These are phyloP conservation scores for Novymonas esmeraldas DNA, from an alignment of 208 protist genomes.

Conservation along the genomic window DNA sequence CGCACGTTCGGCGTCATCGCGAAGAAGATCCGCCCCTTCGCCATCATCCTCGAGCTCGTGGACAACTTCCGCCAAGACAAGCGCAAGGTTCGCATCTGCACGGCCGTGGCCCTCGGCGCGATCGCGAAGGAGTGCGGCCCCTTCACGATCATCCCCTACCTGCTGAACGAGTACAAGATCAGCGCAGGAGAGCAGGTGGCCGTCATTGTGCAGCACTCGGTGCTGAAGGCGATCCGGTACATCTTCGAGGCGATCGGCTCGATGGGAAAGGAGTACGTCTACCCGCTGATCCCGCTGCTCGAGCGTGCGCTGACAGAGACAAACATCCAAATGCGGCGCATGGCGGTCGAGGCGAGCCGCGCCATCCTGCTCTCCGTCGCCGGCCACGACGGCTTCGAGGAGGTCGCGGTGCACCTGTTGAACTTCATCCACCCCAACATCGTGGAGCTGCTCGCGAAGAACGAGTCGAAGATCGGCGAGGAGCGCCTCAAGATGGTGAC, in stretches of 20 bases:
- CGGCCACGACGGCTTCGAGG: slow-evolving; percentile 80
- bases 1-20: slow-evolving; percentile 99
- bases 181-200: slow-evolving; percentile 97
- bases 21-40: slow-evolving; percentile 98
- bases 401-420: slow-evolving; percentile 98
- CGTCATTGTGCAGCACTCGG: slow-evolving; percentile 96
- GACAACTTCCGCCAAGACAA: slow-evolving; percentile 99
- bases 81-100: slow-evolving; percentile 99
- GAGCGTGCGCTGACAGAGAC: slow-evolving; percentile 99
- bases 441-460: slow-evolving; percentile 98
- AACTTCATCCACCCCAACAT: slow-evolving; percentile 99
- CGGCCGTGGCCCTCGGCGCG: slow-evolving; percentile 99
- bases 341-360: slow-evolving; percentile 97
- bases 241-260: slow-evolving; percentile 99
- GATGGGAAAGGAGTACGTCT: slow-evolving; percentile 98
- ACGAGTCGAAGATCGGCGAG: slow-evolving; percentile 71
- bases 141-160: slow-evolving; percentile 98
- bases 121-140: slow-evolving; percentile 98
- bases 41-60: slow-evolving; percentile 98
- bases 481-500: slow-evolving; percentile 90
- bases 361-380: slow-evolving; percentile 93
- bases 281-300: slow-evolving; percentile 97
- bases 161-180: slow-evolving; percentile 99
- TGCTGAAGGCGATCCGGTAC: slow-evolving; percentile 99
- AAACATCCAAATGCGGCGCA: slow-evolving; percentile 98